Conservation (phyloP, 169 alveolate genomes). For the Eimeria necatrix region DNA sequence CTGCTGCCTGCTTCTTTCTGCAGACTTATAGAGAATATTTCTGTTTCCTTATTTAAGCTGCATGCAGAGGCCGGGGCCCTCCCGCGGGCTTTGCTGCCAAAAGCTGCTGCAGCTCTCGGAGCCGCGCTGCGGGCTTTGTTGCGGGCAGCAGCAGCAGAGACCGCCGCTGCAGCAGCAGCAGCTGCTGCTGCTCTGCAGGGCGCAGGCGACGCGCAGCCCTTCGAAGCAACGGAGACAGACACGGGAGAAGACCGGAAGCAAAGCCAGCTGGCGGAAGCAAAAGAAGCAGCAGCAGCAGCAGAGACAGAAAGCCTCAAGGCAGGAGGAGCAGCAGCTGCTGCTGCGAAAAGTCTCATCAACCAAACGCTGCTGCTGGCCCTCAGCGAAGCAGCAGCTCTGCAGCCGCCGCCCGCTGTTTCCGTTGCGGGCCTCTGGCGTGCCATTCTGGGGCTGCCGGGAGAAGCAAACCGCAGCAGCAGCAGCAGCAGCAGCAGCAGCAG, state of each 20-base stretch:
- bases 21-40: not conserved
- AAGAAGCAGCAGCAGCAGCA: not conserved
- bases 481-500: constrained; percentile 38
- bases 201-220: not conserved
- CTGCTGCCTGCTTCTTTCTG: not conserved
- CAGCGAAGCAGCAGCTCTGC: not conserved
- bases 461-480: not conserved
- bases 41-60: not conserved
- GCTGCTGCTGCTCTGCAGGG: not conserved
- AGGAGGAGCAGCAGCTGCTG: not conserved
- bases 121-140: constrained; percentile 23
- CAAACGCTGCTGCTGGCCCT: not conserved
- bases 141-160: constrained; percentile 50
- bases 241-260: not conserved
- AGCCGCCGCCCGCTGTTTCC: constrained; percentile 18
- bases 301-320: not conserved
- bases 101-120: constrained; percentile 39
- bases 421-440: not conserved
- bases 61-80: constrained; percentile 46
- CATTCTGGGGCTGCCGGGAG: not conserved
- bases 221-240: not conserved
- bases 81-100: constrained; percentile 7
- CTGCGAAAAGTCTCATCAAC: not conserved
- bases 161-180: not conserved
- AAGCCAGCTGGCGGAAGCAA: not conserved